Percentiles rank a stretch among this genome's conserved stretches.
These are phyloP conservation scores for Glycine soja DNA, from an alignment of 306 rosid species.

Conservation along the genomic window DNA sequence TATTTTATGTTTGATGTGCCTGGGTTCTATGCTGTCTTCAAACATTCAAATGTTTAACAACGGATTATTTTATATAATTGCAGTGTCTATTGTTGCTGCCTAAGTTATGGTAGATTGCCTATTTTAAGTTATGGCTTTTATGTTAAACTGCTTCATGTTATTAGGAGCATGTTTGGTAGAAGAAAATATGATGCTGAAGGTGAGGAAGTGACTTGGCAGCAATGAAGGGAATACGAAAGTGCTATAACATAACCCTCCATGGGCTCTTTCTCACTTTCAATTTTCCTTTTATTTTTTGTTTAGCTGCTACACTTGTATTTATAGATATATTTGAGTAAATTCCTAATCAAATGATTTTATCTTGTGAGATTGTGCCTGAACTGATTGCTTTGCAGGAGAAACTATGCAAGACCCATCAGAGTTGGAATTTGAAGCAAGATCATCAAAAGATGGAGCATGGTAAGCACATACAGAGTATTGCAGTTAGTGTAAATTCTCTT, in stretches of 20 bases:
- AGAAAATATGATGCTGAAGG: conserved; percentile 24
- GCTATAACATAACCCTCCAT: neutral
- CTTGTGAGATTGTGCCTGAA: conserved; percentile 38
- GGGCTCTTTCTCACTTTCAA: conserved; percentile 29
- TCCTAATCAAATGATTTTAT: conserved; percentile 28
- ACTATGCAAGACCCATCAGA: conserved; percentile 59
- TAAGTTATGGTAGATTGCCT: too few relatives aligned
- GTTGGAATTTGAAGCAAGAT: conserved; percentile 92
- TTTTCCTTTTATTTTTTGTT: conserved; percentile 9
- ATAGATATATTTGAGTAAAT: neutral
- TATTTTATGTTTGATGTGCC: neutral
- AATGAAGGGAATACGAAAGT: conserved; percentile 31
- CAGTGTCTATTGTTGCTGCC: too few relatives aligned
- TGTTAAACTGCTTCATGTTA: neutral
- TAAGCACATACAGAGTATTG: conserved; percentile 46
- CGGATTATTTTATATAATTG: too few relatives aligned
- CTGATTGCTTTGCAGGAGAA: conserved; percentile 55
- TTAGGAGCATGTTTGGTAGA: conserved; percentile 26
- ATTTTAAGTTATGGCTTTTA: too few relatives aligned
- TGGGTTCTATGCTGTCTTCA: too few relatives aligned
- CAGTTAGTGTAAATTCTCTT: conserved; percentile 21
- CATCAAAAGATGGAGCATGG: conserved; percentile 98
- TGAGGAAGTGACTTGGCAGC: conserved; percentile 1
- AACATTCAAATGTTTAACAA: too few relatives aligned
- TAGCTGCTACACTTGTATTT: conserved; percentile 28